A percentile compares a stretch with the other conserved stretches of the same genome.
Evolutionary conservation across 768 basidiomycete genomes (phyloP).

Genomic region (Clitopilus hobsonii): DNA sequence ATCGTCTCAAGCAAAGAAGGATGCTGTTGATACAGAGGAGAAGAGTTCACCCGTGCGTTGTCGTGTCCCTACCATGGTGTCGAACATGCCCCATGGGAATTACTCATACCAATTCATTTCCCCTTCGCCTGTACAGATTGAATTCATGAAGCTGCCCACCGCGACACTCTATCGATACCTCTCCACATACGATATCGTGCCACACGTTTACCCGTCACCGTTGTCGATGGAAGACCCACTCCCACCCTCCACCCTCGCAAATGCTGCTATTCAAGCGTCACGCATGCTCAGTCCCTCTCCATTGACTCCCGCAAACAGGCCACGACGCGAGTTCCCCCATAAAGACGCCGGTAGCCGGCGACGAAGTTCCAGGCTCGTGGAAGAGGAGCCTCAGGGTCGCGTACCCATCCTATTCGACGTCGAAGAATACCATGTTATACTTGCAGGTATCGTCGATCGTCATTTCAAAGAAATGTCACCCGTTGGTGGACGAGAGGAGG

Average conservation of each 20-base stretch:
- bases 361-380: constrained; percentile 67
- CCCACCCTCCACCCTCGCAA: constrained; percentile 55
- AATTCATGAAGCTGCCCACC: constrained; percentile 68
- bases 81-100: background rate
- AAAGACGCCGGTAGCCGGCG: constrained; percentile 51
- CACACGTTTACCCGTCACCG: constrained; percentile 67
- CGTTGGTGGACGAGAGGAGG: constrained; percentile 58
- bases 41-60: constrained; percentile 38
- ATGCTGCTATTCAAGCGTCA: constrained; percentile 38
- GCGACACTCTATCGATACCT: constrained; percentile 69
- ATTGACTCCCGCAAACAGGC: constrained; percentile 63
- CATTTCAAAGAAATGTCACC: constrained; percentile 63
- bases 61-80: background rate
- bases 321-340: constrained; percentile 52
- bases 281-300: constrained; percentile 49
- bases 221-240: constrained; percentile 65
- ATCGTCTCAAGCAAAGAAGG: constrained; percentile 24
- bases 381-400: constrained; percentile 53
- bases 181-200: constrained; percentile 67
- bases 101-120: background rate
- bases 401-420: constrained; percentile 69
- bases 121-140: constrained; percentile 44
- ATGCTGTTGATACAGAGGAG: constrained; percentile 32
- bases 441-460: constrained; percentile 66
- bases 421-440: constrained; percentile 57